These are phyloP conservation scores for Mucor plumbeus DNA, from an alignment of 371 early-diverging fungal species.

Conservation along the genomic window DNA sequence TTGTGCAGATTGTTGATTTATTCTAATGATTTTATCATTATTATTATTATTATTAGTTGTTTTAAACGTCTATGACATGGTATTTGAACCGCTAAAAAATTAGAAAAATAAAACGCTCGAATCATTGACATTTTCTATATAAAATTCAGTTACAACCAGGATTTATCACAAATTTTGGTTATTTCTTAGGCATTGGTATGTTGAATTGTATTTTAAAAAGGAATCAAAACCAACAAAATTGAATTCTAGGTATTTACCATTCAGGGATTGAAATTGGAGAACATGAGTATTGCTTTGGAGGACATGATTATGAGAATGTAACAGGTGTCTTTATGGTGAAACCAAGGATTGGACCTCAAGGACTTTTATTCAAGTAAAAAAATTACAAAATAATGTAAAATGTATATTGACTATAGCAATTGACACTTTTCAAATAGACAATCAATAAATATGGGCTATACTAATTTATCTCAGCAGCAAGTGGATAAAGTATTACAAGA, in stretches of 20 bases:
- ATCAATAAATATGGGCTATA: constrained; percentile 63
- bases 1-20: constrained; percentile 4
- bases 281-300: constrained; percentile 70
- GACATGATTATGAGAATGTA: constrained; percentile 61
- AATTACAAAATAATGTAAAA: background rate
- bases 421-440: constrained; percentile 44
- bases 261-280: constrained; percentile 68
- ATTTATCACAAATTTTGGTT: constrained; percentile 58
- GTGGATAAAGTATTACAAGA: constrained; percentile 53
- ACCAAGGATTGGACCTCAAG: constrained; percentile 63
- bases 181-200: constrained; percentile 63
- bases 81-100: background rate
- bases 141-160: constrained; percentile 56
- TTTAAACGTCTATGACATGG: constrained; percentile 20
- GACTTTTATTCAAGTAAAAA: constrained; percentile 62
- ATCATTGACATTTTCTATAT: background rate
- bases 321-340: constrained; percentile 69
- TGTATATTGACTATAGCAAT: background rate
- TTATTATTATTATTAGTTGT: constrained; percentile 39
- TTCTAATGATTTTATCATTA: background rate
- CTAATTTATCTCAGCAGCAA: constrained; percentile 49
- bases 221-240: background rate
- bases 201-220: background rate
- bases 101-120: background rate
- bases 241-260: constrained; percentile 60